phyloP scores from a whole-genome alignment of 2,329 filamentous ascomycete species.

The Graphium sp. region DNA sequence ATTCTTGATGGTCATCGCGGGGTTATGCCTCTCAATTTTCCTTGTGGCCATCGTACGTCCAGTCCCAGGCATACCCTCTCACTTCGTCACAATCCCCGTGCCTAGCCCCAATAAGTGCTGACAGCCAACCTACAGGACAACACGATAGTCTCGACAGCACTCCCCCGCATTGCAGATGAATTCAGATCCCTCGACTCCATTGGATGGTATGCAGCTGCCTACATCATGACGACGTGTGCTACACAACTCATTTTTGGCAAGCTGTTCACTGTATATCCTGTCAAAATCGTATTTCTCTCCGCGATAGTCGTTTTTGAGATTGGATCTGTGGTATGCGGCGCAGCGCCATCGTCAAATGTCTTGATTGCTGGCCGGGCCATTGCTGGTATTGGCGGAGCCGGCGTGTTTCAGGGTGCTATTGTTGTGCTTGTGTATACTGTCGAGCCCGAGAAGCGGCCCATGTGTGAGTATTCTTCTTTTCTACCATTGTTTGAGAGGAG shows the following conservation, averaged over 20 bases:
- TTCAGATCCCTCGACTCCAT: constrained; percentile 26
- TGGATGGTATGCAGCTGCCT: constrained; percentile 34
- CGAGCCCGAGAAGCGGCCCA: constrained; percentile 15
- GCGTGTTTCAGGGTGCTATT: too few relatives aligned
- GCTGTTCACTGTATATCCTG: constrained; percentile 26
- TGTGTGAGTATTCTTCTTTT: too few relatives aligned
- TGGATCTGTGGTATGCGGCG: constrained; percentile 18
- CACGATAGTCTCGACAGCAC: constrained; percentile 25
- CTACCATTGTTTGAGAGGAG: too few relatives aligned
- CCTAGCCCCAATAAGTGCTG: too few relatives aligned
- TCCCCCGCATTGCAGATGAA: constrained; percentile 23
- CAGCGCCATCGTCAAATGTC: constrained; percentile 19
- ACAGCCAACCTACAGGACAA: too few relatives aligned
- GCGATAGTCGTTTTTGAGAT: constrained; percentile 11
- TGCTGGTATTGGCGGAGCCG: constrained; percentile 20
- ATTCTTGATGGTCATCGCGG: too few relatives aligned
- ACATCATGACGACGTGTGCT: constrained; percentile 28
- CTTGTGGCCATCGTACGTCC: too few relatives aligned
- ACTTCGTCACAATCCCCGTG: too few relatives aligned
- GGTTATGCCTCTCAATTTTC: too few relatives aligned
- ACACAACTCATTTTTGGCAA: constrained; percentile 27
- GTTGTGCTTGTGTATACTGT: constrained; percentile 26
- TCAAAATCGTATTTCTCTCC: constrained; percentile 20
- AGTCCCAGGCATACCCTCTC: too few relatives aligned
- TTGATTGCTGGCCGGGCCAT: constrained; percentile 27